These are phyloP conservation scores for Fusarium domesticum DNA, from an alignment of 2,329 filamentous ascomycete genomes.

Conservation along the genomic window DNA sequence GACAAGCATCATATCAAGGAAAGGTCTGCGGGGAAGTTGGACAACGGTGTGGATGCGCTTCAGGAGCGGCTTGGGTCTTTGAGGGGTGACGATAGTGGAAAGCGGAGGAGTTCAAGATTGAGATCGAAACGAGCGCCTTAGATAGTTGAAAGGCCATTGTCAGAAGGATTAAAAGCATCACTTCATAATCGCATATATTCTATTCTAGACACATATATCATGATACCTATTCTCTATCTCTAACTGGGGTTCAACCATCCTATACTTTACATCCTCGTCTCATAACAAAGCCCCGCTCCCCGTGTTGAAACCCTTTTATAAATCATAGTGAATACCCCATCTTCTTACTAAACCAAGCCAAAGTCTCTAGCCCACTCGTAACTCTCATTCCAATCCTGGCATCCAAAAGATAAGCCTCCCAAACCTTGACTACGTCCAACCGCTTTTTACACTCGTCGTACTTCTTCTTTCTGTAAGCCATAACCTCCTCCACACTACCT, in stretches of 20 bases:
- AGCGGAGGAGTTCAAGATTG: slow-evolving; percentile 27
- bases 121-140: slow-evolving; percentile 21
- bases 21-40: slow-evolving; percentile 34
- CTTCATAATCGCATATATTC: too few relatives aligned
- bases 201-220: too few relatives aligned
- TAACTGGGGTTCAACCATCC: too few relatives aligned
- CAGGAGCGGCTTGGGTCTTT: slow-evolving; percentile 34
- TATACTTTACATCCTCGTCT: too few relatives aligned
- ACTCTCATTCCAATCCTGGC: slow-evolving; percentile 71
- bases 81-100: slow-evolving; percentile 26
- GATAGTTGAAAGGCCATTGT: too few relatives aligned
- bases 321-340: slow-evolving; percentile 34
- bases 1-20: slow-evolving; percentile 54
- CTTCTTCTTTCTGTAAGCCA: slow-evolving; percentile 44
- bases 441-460: slow-evolving; percentile 61
- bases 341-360: slow-evolving; percentile 53
- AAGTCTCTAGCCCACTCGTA: slow-evolving; percentile 64
- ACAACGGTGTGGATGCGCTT: slow-evolving; percentile 33
- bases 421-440: slow-evolving; percentile 64
- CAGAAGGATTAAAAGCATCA: too few relatives aligned
- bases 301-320: background rate
- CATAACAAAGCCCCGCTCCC: too few relatives aligned
- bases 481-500: slow-evolving; percentile 31
- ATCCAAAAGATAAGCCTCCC: slow-evolving; percentile 72
- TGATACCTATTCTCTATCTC: too few relatives aligned